These are phyloP conservation scores for Podospora comata DNA, from an alignment of 495 filamentous ascomycete genomes.

Conservation along the genomic window DNA sequence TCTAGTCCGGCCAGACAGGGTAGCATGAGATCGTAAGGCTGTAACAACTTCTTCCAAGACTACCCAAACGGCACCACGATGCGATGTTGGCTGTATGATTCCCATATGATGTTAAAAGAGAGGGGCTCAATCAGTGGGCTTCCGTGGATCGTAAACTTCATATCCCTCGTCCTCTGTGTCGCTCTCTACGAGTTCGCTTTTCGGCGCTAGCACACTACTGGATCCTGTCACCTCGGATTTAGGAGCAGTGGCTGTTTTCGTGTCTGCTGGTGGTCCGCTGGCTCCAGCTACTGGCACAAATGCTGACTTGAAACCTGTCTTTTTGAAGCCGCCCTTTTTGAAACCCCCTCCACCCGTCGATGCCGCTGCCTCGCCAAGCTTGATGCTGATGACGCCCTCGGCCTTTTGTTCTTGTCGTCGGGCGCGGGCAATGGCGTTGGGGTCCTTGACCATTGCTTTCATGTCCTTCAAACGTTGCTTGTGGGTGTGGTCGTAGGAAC, in stretches of 20 bases:
- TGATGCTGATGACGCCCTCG: slow-evolving; percentile 60
- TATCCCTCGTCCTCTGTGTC: slow-evolving; percentile 60
- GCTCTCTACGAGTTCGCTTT: slow-evolving; percentile 45
- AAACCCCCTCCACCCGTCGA: slow-evolving; percentile 41
- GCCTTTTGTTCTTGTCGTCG: slow-evolving; percentile 68
- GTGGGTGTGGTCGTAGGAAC: slow-evolving; percentile 69
- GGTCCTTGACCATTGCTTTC: slow-evolving; percentile 62
- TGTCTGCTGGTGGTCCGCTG: slow-evolving; percentile 1
- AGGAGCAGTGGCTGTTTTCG: slow-evolving; percentile 16
- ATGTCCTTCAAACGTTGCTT: slow-evolving; percentile 64
- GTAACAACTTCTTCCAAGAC: background rate
- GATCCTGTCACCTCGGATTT: background rate
- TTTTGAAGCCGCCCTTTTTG: slow-evolving; percentile 55
- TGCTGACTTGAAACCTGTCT: slow-evolving; percentile 51
- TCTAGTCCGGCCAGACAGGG: background rate
- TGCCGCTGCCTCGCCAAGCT: slow-evolving; percentile 43
- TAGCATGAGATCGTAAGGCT: background rate
- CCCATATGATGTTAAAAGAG: background rate
- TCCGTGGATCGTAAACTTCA: slow-evolving; percentile 52
- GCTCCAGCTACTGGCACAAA: slow-evolving; percentile 43
- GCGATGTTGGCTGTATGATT: background rate
- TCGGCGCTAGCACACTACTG: background rate
- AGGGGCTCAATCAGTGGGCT: slow-evolving; percentile 49
- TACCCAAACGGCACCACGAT: background rate
- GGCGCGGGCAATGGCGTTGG: slow-evolving; percentile 56